phyloP scores from a whole-genome alignment of 495 filamentous ascomycete species.

The Podospora fimiseda region DNA sequence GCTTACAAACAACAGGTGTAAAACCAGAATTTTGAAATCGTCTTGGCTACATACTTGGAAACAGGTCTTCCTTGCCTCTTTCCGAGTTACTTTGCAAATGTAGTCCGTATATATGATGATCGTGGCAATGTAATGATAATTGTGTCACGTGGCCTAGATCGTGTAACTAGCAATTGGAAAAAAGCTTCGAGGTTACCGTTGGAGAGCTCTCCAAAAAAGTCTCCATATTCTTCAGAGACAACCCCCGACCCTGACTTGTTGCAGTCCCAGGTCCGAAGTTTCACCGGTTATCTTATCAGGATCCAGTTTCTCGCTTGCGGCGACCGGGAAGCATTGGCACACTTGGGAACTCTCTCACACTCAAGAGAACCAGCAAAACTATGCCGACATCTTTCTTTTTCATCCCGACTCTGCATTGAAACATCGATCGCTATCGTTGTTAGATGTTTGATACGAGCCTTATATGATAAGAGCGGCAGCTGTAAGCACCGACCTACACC shows the following conservation, averaged over 20 bases:
- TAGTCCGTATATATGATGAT: too few species aligned
- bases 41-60: too few species aligned
- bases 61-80: too few species aligned
- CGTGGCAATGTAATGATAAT: too few species aligned
- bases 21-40: too few species aligned
- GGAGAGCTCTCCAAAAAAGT: too few species aligned
- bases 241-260: not conserved
- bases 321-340: not conserved
- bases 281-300: not conserved
- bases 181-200: too few species aligned
- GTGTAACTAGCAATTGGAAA: too few species aligned
- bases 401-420: not conserved
- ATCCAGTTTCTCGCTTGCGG: not conserved
- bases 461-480: conserved; percentile 1
- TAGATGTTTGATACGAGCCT: not conserved
- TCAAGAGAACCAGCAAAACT: not conserved
- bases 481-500: not conserved
- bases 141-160: too few species aligned
- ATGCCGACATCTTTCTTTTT: not conserved
- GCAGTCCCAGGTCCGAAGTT: not conserved
- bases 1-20: too few species aligned
- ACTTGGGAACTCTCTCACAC: not conserved
- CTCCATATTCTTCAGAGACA: not conserved
- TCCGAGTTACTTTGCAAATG: too few species aligned
- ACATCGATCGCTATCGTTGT: not conserved